phyloP scores from a whole-genome alignment of 441 rosid species.

The Erodium texanum region DNA sequence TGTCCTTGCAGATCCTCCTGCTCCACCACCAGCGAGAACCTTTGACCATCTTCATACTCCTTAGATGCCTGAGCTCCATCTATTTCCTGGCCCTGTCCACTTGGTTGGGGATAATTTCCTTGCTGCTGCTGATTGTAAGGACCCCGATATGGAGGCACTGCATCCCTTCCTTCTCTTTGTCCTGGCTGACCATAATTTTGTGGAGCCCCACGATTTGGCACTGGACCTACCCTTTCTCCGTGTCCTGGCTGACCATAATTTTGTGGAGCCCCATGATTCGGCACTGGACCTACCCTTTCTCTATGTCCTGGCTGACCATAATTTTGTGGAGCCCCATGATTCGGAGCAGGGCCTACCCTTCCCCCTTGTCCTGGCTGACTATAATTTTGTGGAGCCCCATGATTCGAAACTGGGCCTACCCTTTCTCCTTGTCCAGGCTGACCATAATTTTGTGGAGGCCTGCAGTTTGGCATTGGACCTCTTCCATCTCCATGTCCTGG shows the following conservation, averaged over 20 bases:
- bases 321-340: not conserved
- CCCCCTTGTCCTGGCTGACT: slow-evolving; percentile 15
- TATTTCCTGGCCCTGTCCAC: slow-evolving; percentile 11
- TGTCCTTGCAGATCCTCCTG: slow-evolving; percentile 36
- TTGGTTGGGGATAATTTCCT: slow-evolving; percentile 23
- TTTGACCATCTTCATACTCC: slow-evolving; percentile 11
- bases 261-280: not conserved
- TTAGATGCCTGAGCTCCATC: slow-evolving; percentile 6
- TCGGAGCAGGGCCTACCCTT: not conserved
- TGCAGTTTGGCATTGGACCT: not conserved
- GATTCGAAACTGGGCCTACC: not conserved
- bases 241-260: slow-evolving; percentile 14
- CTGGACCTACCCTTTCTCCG: slow-evolving; percentile 9
- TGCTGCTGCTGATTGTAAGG: slow-evolving; percentile 27
- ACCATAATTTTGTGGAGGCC: not conserved
- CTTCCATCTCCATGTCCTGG: not conserved
- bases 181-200: slow-evolving; percentile 10
- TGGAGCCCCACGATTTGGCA: not conserved
- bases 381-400: slow-evolving; percentile 7
- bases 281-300: not conserved
- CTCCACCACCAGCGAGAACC: slow-evolving; percentile 34
- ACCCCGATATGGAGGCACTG: slow-evolving; percentile 29
- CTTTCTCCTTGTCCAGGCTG: not conserved
- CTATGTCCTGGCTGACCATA: not conserved
- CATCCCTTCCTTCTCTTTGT: slow-evolving; percentile 22